Evolutionary conservation across 257 asterid species (phyloP), one percentile per base, ranked within the genome.

Genomic region (Ligustrum vulgare): DNA sequence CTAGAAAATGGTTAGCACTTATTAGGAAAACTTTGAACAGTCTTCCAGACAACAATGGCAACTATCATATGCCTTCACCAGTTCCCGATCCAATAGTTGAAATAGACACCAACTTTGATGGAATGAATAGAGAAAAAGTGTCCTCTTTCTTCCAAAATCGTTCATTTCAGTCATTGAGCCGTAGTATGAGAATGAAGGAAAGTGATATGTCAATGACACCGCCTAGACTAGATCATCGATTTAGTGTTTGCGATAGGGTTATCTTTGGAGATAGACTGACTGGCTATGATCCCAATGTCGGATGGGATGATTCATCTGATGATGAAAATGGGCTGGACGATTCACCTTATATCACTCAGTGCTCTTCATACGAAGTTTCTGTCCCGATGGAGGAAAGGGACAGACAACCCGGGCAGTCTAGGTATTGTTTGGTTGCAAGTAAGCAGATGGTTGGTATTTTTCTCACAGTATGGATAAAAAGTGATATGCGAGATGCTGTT

Each of bases 371-470:
- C 60, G 83, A 74, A 25, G 84, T 86, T 51, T 84, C 80, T 71
- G 73, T 76, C 16, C 78, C 84, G 47, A 58, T 85, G 71, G 98
- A 90, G 77, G 96, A 90, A 32, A 77, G 88, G 76, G 95, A 81
- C 2, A 82, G 89, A 60, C 72, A 82, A 75, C 68, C 80, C 0
- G 88, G 72, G 18, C 85, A 86, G 74, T 87, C 97, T 33, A 86
- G 87, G 83, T 95, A 89, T 72, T 91, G 96, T 84, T 83, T 95
- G 34, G 93, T 91, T 43, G 97, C 99, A 5, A 93, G 98, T 81
- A 95, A 95, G 86, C 97, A 95, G 67, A 95, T 95, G 98, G 99
- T 95, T 8, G 99, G 99, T 71, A 90, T 95, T 47, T 93, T 90
- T 85, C 94, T 95, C 41, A 89, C 97, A 1, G 84, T 93, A 10